These are phyloP conservation scores for Entoloma clypeatum DNA, from an alignment of 1,284 basidiomycete genomes.

Conservation along the genomic window DNA sequence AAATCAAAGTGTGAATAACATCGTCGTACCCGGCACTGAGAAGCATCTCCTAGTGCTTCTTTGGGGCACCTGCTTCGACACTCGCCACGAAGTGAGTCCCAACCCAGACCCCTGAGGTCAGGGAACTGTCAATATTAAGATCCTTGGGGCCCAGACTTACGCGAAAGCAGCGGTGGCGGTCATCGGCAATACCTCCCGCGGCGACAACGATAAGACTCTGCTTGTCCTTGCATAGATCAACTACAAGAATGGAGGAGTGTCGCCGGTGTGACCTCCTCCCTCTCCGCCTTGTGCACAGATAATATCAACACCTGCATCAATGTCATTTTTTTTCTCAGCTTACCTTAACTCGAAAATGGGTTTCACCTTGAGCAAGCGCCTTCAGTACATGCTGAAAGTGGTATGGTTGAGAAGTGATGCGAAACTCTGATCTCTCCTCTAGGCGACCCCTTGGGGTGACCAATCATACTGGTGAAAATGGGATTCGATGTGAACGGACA, in stretches of 20 bases:
- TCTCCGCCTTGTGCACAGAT: conserved; percentile 83
- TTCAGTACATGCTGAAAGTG: conserved; percentile 69
- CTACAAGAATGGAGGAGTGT: conserved; percentile 73
- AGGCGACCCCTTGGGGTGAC: conserved; percentile 65
- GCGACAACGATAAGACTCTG: conserved; percentile 75
- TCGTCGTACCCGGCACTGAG: conserved; percentile 69
- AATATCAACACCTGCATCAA: conserved; percentile 68
- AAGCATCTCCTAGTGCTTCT: conserved; percentile 73
- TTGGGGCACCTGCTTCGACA: conserved; percentile 77
- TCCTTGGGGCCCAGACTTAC: conserved; percentile 36
- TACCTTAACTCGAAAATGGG: neutral
- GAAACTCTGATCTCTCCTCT: no score
- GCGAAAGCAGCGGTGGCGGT: conserved; percentile 77
- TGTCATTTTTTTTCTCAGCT: neutral
- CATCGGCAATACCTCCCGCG: conserved; percentile 82
- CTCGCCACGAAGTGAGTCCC: conserved; percentile 90
- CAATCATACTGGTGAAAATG: conserved; percentile 65
- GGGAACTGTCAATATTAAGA: neutral
- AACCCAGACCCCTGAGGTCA: conserved; percentile 80
- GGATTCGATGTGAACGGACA: conserved; percentile 23
- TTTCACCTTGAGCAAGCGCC: conserved; percentile 65
- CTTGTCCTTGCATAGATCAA: conserved; percentile 65
- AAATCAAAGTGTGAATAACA: conserved; percentile 69
- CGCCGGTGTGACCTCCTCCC: conserved; percentile 77
- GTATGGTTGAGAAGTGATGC: no score